Evolutionary conservation across 2,329 filamentous ascomycete genomes (phyloP), one percentile per base, ranked within the genome.

Genomic region (Tothia fuscella): DNA sequence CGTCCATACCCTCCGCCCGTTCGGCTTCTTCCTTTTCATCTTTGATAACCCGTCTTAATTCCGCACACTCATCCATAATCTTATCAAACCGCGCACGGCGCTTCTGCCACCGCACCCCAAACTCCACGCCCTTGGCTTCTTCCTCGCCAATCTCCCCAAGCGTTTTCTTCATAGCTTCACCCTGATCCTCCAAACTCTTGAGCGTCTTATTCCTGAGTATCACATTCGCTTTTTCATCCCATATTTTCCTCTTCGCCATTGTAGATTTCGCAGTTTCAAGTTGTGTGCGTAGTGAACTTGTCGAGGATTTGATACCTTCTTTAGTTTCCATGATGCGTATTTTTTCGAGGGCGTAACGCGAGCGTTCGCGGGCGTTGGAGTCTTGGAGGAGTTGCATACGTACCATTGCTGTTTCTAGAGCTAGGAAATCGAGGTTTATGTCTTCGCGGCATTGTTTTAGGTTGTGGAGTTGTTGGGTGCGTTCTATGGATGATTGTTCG

Each of bases 11-110:
- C 59, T 93, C 86, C 42, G 86, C 74, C 31, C 85, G 71, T 62
- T 94, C 87, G 0, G 91, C 84, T 62, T 94, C 87, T 58, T 94
- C 88, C 64, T 94, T 93, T 68, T 95, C 43, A n/a, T 29, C 29
- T 33, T 41, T 71, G 62, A 93, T 87, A 0, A 91, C 84, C 61
- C 94, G 87, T 58, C 94, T 88, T 64, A 94, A 93, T 67, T 95
- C 39, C 39, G 22, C 34, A n/a, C 33, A 34, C 14, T 20, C 89
- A 54, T 94, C 88, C 46, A 87, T 78, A 54, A 96, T 94, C 53
- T 77, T 74, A 44, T 80, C 83, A 60, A 95, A 94, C 61, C 94
- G 86, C 51, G 86, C 82, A 47, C 82, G 70, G 29, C 89, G 72
- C 61, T 93, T 87, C 31, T 74, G 69, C 88, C 88, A 95, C 0